A percentile compares a stretch with the other conserved stretches of the same genome.
Evolutionary conservation across 2,329 filamentous ascomycete species (phyloP).

Genomic region (Beauveria medogensis): DNA sequence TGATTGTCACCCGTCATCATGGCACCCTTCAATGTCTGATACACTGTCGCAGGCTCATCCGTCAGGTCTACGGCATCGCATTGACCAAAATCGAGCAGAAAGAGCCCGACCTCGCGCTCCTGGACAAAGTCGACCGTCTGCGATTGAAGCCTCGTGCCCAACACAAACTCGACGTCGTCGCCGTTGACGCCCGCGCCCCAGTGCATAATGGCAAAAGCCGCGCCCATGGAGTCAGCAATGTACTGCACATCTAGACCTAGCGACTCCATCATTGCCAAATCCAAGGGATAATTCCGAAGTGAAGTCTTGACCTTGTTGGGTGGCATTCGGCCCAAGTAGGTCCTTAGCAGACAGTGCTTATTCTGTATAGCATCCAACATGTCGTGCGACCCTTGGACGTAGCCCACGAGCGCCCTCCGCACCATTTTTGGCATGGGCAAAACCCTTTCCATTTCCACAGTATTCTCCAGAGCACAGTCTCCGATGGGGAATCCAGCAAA

Average conservation of each 20-base stretch:
- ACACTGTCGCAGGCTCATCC: slow-evolving; percentile 11
- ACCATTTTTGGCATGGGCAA: slow-evolving; percentile 16
- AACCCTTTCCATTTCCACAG: slow-evolving; percentile 16
- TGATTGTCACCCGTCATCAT: slow-evolving; percentile 19
- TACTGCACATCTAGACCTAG: slow-evolving; percentile 10
- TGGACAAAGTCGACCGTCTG: slow-evolving; percentile 2
- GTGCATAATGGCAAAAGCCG: slow-evolving; percentile 18
- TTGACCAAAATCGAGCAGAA: slow-evolving; percentile 18
- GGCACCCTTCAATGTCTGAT: slow-evolving; percentile 18
- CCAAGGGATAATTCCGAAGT: slow-evolving; percentile 12
- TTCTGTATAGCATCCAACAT: slow-evolving; percentile 12
- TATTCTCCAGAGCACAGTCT: slow-evolving; percentile 1
- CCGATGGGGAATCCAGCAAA: not conserved
- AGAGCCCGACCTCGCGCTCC: slow-evolving; percentile 11
- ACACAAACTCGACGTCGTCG: slow-evolving; percentile 18
- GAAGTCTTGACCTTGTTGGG: not conserved
- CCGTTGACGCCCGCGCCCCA: slow-evolving; percentile 18
- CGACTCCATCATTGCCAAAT: slow-evolving; percentile 8
- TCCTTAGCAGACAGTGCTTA: slow-evolving; percentile 17
- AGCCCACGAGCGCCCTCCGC: slow-evolving; percentile 12
- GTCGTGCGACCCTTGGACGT: slow-evolving; percentile 12
- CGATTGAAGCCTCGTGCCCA: slow-evolving; percentile 6
- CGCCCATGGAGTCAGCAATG: slow-evolving; percentile 14
- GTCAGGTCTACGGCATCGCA: slow-evolving; percentile 16
- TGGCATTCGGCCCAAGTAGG: slow-evolving; percentile 13